Evolutionary conservation across 495 filamentous ascomycete genomes (phyloP), one percentile per base, ranked within the genome.

Genomic region (Neurospora terricola): DNA sequence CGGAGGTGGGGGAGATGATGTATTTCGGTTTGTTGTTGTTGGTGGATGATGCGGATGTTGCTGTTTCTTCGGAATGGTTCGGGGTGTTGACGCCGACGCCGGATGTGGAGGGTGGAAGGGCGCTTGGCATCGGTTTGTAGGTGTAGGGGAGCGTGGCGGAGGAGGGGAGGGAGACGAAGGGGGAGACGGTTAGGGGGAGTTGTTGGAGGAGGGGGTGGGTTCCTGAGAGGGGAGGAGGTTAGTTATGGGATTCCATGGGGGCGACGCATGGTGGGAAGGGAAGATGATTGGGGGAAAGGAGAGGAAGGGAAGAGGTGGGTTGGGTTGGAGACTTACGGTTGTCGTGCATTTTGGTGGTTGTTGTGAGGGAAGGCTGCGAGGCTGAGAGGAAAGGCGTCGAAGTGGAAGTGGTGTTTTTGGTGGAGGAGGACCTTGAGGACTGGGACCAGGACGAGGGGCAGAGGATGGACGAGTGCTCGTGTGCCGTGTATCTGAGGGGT

Each of bases 131-230:
- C 5, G 90, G 86, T 78, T 93, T 94, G 88, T 98, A 99, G 62
- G 92, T 97, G 84, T 98, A 98, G 39, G 96, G 96, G 2, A 99
- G 89, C 3, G 96, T 97, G 68, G 94, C 91, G 36, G 96, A 90
- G 10, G 92, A 90, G 38, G 96, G 96, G 45, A 98, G 93, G 73
- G 90, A 91, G 81, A 98, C 90, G 86, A 97, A 97, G 34, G 96
- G 96, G 38, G 94, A 97, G 71, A 98, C 94, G 73, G 93, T 95
- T 70, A 98, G 87, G 70, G 94, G 93, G 70, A 98, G 88, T 82
- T 99, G 96, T 74, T 93, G 92, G 66, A 98, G 92, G 74, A 97
- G 89, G 27, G 92, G 92, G 82, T 98, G 94, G 5, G 92, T 89
- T 72, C 88, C 93, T 96, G 76, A 8, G 14, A 16, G 2, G 12